These are phyloP conservation scores for Solanum sejunctum DNA, from an alignment of 257 asterid genomes.

Conservation along the genomic window DNA sequence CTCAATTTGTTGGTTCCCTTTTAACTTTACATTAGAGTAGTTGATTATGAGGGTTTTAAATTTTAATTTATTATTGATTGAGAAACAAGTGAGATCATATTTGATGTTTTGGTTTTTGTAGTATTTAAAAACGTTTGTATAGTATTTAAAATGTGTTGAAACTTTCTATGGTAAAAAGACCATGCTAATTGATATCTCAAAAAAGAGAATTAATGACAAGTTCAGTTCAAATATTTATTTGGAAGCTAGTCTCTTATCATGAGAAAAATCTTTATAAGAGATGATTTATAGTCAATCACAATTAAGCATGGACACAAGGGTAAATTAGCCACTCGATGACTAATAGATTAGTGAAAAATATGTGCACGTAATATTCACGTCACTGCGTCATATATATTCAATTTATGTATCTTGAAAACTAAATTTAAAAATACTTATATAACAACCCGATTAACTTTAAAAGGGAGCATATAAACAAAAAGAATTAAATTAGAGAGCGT, in stretches of 20 bases:
- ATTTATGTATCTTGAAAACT: not conserved
- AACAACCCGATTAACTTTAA: not conserved
- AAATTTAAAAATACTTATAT: not conserved
- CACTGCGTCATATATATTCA: not conserved
- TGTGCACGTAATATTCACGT: not conserved
- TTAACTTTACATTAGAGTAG: not conserved
- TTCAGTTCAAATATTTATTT: not conserved
- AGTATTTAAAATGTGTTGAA: not conserved
- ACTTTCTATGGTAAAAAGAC: not conserved
- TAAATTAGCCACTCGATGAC: not conserved
- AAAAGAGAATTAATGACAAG: not conserved
- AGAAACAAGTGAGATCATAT: not conserved
- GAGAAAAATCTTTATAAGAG: not conserved
- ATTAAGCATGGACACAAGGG: not conserved
- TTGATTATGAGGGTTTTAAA: not conserved
- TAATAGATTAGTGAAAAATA: not conserved
- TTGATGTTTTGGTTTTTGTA: not conserved
- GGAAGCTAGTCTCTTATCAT: not conserved
- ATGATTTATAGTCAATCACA: not conserved
- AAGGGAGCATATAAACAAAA: not conserved
- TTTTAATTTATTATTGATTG: not conserved
- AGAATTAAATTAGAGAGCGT: not conserved
- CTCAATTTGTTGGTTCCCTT: not conserved
- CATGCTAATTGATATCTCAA: not conserved
- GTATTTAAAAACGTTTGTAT: not conserved